A percentile compares a stretch with the other conserved stretches of the same genome.
Conservation (phyloP, 495 filamentous ascomycete genomes). For the Viridothelium virens region DNA sequence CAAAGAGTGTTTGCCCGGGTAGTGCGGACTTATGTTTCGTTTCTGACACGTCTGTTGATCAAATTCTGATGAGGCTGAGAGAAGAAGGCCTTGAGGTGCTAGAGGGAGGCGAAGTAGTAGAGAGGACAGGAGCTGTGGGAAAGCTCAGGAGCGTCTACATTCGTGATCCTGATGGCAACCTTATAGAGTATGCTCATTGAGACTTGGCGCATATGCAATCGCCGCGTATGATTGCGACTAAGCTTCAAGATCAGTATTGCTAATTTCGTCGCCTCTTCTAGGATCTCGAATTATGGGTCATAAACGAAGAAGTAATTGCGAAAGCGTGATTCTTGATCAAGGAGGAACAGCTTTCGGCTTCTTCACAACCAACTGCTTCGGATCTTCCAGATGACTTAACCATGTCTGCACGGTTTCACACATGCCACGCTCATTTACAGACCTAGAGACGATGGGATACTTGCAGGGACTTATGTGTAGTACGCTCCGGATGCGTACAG, state of each 20-base stretch:
- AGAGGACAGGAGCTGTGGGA: constrained; percentile 44
- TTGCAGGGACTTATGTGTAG: background rate
- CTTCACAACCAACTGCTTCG: background rate
- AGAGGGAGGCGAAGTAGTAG: constrained; percentile 43
- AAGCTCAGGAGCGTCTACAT: constrained; percentile 48
- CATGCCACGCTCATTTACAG: background rate
- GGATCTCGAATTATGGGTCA: constrained; percentile 6
- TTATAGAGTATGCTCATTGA: constrained; percentile 46
- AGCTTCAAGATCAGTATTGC: background rate
- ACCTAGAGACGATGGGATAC: background rate
- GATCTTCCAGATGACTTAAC: too few relatives aligned
- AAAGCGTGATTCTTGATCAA: background rate
- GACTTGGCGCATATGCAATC: background rate
- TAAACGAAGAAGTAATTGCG: background rate
- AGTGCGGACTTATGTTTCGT: constrained; percentile 50
- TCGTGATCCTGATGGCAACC: constrained; percentile 50
- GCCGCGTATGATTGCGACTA: background rate
- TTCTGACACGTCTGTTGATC: constrained; percentile 39
- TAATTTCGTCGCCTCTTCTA: background rate
- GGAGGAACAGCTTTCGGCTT: background rate
- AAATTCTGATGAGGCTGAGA: constrained; percentile 33
- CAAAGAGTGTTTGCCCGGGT: constrained; percentile 40
- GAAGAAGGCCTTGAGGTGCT: constrained; percentile 40
- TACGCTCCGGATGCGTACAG: constrained; percentile 20
- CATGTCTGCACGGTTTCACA: background rate